phyloP scores from a whole-genome alignment of 176 grass and related monocot species.

The Triticum turgidum region DNA sequence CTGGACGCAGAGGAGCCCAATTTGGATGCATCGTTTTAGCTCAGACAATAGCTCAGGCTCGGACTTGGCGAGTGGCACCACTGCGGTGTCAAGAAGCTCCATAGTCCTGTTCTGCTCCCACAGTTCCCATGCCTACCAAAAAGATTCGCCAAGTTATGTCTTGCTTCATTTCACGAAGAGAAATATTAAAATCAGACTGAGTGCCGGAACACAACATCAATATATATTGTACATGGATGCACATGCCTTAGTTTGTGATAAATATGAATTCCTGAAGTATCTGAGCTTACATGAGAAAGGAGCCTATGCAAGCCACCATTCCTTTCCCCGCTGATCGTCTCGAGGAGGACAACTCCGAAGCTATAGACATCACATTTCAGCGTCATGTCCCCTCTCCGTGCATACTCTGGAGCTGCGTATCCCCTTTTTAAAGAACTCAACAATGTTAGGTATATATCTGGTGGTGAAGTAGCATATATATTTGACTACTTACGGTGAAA shows the following conservation, averaged over 20 bases:
- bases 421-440: background rate
- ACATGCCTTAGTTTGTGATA: background rate
- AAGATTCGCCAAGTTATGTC: no score
- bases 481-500: background rate
- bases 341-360: background rate
- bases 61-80: background rate
- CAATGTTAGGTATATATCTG: background rate
- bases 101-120: conserved; percentile 19
- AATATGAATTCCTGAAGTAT: background rate
- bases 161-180: no score
- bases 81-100: conserved; percentile 17
- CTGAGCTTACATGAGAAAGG: background rate
- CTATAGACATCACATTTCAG: background rate
- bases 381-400: background rate
- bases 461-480: background rate
- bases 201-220: background rate
- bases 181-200: no score
- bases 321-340: background rate
- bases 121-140: conserved; percentile 41
- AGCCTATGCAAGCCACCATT: background rate
- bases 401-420: background rate
- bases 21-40: conserved; percentile 39
- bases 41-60: background rate
- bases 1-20: conserved; percentile 51
- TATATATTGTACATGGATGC: no score